Evolutionary conservation across 176 grass and related monocot genomes (phyloP), one percentile per base, ranked within the genome.

Genomic region (Pontederia crassipes): DNA sequence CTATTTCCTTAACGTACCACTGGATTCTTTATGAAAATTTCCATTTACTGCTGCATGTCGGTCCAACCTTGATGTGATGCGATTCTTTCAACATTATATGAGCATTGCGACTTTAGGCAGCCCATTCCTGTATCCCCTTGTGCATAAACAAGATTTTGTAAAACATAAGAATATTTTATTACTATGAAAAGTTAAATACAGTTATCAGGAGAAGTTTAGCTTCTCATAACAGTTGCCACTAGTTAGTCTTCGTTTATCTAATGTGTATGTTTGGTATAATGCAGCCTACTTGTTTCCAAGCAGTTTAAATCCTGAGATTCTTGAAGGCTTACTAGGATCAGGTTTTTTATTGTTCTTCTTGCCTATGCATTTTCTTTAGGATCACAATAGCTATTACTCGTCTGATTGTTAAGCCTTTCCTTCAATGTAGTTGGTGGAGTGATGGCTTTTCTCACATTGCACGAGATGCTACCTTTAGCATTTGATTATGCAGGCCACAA

Each of bases 401-500:
- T 71, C 55, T 46, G 0, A 32, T 51, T 55, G 1, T 69, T 50
- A 56, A 63, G 57, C 3, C 1, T 59, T 79, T 72, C 0, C 17
- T 28, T 60, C 11, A 8, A 28, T 62, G 64, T 77, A 97, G 93
- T 97, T 75, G 93, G 87, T 78, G 93, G 93, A 65, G 84, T 97
- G 58, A 97, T 91, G 93, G 93, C 87, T 65, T 97, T 97, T 74
- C 88, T 91, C 52, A 97, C 93, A 69, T 82, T 97, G 79, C 93
- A 97, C 68, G 93, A 97, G 78, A 85, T 97, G 87, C 70, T 97
- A 52, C 93, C 93, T 50, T 74, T 91, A 72, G 87, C 87, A 77
- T 97, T 97, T 91, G 93, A 91, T 65, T 88, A 97, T 78, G 85
- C 84, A 77, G 93, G 93, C 4, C 93, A 97, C 50, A 91, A 97